Evolutionary conservation across 108 stramenopile genomes (phyloP), one percentile per base, ranked within the genome.

Genomic region (Parietichytrium sp.): DNA sequence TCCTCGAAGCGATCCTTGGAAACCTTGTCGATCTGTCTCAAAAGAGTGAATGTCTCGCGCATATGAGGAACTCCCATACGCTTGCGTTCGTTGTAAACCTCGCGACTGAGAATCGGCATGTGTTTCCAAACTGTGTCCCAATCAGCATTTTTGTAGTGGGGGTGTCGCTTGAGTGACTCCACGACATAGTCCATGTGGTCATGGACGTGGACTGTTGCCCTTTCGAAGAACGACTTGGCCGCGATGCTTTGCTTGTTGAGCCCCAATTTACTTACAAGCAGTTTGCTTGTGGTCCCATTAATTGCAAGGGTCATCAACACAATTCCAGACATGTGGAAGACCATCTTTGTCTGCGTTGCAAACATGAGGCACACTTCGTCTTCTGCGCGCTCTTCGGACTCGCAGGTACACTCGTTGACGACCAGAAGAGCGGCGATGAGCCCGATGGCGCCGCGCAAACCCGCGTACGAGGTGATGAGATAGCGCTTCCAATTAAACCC

Each of bases 381-480:
- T n/a, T n/a, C n/a, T n/a, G n/a, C n/a, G 26, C 77, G 2, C 15
- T 47, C 78, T 20, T 20, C n/a, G 13, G 47, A 4, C 25, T 8
- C 78, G 25, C 38, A 78, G 1, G 45, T 4, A 0, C 47, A 15
- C 4, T 45, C 49, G 12, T 82, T 20, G 7, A 38, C 38, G 15
- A 95, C 86, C 16, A 88, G 61, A 0, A 96, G 82, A 3, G 92
- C 93, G n/a, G 94, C 78, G 4, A 92, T 89, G 23, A 96, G 88
- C 4, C 93, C 94, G 2, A 95, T 91, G 0, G 95, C 93, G 45
- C 95, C 95, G 3, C 94, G 82, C 0, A 96, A 82, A 0, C 95
- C 95, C 20, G 88, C 90, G 72, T 83, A 94, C 4, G 91, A 81
- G 81, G 90, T 85, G 78, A 95, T 92, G 20, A 87, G 26, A 7